A percentile compares a stretch with the other conserved stretches of the same genome.
These are phyloP conservation scores for Paspalum notatum DNA, from an alignment of 176 grass and related monocot species.

Conservation along the genomic window DNA sequence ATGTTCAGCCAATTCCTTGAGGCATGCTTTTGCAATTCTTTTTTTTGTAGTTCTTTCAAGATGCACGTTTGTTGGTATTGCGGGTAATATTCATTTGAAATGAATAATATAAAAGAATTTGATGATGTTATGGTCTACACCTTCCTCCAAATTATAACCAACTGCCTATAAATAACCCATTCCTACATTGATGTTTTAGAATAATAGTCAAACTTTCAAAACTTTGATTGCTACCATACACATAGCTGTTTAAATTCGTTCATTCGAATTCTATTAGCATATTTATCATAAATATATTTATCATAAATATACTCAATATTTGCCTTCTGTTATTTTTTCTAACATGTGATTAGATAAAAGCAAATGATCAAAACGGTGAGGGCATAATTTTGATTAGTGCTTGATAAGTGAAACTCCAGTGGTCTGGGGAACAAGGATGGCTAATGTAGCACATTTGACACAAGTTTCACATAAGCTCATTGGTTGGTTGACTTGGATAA, in stretches of 20 bases:
- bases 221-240: neutral
- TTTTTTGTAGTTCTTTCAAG: neutral
- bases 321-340: neutral
- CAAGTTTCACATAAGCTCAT: constrained; percentile 11
- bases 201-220: neutral
- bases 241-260: neutral
- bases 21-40: constrained; percentile 21
- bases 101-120: constrained; percentile 5
- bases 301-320: neutral
- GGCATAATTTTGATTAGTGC: neutral
- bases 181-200: neutral
- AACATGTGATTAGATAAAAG: neutral
- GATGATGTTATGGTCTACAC: constrained; percentile 11
- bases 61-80: constrained; percentile 23
- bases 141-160: constrained; percentile 19
- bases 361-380: neutral
- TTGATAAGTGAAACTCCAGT: neutral
- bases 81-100: constrained; percentile 11
- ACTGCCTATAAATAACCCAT: neutral
- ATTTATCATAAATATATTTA: neutral
- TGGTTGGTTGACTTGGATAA: constrained; percentile 4
- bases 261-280: neutral
- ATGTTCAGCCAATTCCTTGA: constrained; percentile 20
- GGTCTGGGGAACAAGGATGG: neutral
- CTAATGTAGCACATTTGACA: neutral